Evolutionary conservation across 495 filamentous ascomycete species (phyloP), one percentile per base, ranked within the genome.

Genomic region (Symbiotaphrina buchneri): DNA sequence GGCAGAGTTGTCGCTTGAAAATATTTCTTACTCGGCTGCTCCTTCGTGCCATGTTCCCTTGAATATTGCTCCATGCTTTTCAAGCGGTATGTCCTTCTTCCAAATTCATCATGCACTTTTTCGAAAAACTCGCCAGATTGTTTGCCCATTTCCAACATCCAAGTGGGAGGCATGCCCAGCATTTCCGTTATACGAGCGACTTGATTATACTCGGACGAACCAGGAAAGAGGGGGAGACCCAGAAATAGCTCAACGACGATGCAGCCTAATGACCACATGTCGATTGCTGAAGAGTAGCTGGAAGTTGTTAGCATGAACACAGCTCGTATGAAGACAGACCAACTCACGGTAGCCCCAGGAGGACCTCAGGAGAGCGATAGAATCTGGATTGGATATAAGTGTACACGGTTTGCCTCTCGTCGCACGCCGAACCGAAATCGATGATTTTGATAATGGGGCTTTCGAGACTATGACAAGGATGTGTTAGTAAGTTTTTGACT

Each of bases 381-480:
- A 99, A 99, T 36, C 90, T 63, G 8, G 90, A 99, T 51, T 99
- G 90, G 39, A 99, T 99, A 49, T 99, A 99, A 3, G 90, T 99
- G 54, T 99, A 99, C 20, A 99, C 90, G 0, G 90, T 99, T 45
- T 99, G 90, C 21, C 90, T 67, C 51, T 99, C 90, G 46, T 99
- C 90, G 47, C 90, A 99, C 1, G 90, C 90, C 21, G 90, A 99
- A 16, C 90, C 90, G 43, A 99, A 99, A 58, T 99, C 90, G 44
- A 99, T 99, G 45, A 99, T 93, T 49, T 99, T 99, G 67, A 99
- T 99, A 34, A 99, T 95, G 2, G 90, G 90, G 42, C 85, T 94
- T 54, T 99, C 90, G 33, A 99, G 68, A 49, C 72, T 78, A 40
- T 13, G 16, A 18, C 24, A 21, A 16, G 21, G n/a, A 27, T 48